A percentile compares a stretch with the other conserved stretches of the same genome.
These are phyloP conservation scores for Coniferiporia sulphurascens DNA, from an alignment of 1,284 basidiomycete genomes.

Conservation along the genomic window DNA sequence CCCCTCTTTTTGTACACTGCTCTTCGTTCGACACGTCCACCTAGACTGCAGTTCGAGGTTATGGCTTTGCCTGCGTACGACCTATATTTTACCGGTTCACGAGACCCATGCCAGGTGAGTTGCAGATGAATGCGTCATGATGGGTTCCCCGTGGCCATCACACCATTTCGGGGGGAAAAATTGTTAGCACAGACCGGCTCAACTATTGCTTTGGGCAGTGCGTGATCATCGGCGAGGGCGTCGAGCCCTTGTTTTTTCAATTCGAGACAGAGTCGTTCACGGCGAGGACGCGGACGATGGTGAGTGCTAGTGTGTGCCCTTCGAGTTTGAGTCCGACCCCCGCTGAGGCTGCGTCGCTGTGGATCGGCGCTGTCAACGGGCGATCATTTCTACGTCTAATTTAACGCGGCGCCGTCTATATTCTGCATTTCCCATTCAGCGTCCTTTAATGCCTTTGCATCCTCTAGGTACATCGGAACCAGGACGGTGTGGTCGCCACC, in stretches of 20 bases:
- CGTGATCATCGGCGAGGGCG: constrained; percentile 62
- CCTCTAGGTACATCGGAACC: constrained; percentile 37
- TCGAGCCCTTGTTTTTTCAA: constrained; percentile 53
- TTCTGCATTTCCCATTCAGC: not conserved
- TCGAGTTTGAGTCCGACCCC: not conserved
- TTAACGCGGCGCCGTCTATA: constrained; percentile 6
- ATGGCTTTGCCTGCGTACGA: constrained; percentile 31
- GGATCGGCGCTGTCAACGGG: constrained; percentile 10
- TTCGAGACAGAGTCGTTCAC: constrained; percentile 48
- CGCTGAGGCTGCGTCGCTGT: too few relatives aligned
- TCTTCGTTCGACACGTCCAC: not conserved
- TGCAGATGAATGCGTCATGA: not conserved
- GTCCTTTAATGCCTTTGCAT: not conserved
- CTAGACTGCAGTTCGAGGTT: not conserved
- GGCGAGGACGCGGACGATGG: constrained; percentile 45
- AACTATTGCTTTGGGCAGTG: constrained; percentile 27
- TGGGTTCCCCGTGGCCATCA: too few relatives aligned
- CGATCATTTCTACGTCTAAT: constrained; percentile 16
- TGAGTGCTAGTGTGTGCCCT: constrained; percentile 27
- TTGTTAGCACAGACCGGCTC: not conserved
- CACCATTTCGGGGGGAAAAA: too few relatives aligned
- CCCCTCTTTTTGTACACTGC: not conserved
- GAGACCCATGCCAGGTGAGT: constrained; percentile 47
- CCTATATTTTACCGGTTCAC: constrained; percentile 62
- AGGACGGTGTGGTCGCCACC: constrained; percentile 48